Evolutionary conservation across 352 stramenopile genomes (phyloP), one percentile per base, ranked within the genome.

Genomic region (Phytophthora ohioensis): DNA sequence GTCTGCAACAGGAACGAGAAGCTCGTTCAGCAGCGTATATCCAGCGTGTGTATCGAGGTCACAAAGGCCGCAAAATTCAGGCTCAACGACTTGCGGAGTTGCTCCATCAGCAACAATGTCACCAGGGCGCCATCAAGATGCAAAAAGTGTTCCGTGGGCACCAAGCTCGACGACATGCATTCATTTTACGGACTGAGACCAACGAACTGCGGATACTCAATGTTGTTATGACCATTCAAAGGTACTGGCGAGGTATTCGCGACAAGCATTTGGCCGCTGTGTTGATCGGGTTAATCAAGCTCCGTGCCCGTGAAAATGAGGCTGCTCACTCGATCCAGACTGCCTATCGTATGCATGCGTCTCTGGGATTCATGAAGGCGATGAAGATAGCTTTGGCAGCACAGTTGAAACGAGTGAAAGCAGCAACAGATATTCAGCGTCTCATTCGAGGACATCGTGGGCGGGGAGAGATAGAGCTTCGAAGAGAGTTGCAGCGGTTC

Each of bases 391-490:
- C 84, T 0, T 66, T 87, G 57, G 46, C 81, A 5, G 62, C 81
- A 3, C 83, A 95, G 43, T 43, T 64, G n/a, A 76, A 61, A 57
- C 76, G 78, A 5, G 30, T 84, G 3, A 34, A 73, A 17, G 81
- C 83, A 6, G 81, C 88, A n/a, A 79, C 56, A 0, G 67, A 80
- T 21, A 89, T 97, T 41, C 92, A 98, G 66, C 78, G 88, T 2
- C 54, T 98, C 3, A 72, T 91, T 10, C 79, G 92, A 34, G 92
- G 92, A 1, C 84, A 97, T 49, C 91, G 91, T 48, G 92, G 84
- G 0, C 85, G 92, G 27, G 83, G 77, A 10, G 60, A 78, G 32
- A 71, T 64, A 5, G 92, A 97, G 53, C 85, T 98, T 11, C 73
- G 85, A 36, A 73, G 81, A n/a, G 88, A 95, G 31, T 52, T 98